Evolutionary conservation across 2,329 filamentous ascomycete genomes (phyloP), one percentile per base, ranked within the genome.

Genomic region (Stromatinia cepivora): DNA sequence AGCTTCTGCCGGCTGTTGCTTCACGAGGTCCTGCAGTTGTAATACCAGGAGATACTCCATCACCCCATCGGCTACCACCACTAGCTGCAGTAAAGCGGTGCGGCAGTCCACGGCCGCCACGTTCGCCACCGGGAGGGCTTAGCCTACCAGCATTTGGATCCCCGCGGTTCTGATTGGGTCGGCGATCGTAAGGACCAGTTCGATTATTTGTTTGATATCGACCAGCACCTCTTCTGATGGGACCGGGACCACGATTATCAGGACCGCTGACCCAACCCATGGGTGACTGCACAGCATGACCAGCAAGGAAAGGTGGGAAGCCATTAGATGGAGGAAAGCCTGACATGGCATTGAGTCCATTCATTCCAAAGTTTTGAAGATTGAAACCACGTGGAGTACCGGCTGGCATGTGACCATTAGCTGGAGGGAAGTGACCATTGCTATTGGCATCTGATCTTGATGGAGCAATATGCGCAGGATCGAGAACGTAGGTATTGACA

Each of bases 331-430:
- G 80, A 9, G 85, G 82, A 77, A 93, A 88, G 54, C 84, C 81
- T 66, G 88, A 85, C 78, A 90, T 86, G 72, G 84, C 74, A 25
- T 84, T 81, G 78, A 89, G 84, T 77, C 81, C 82, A 71, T 85
- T 86, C 81, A 89, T 83, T 54, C 84, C 81, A 78, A 92, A 90
- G 76, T 90, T 92, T 69, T 91, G 86, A 39, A 98, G 83, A 76
- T 93, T 97, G 83, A 98, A 98, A 0, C 94, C 94, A 45, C 94
- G 90, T 48, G 94, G 94, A 8, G 94, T 97, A 58, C 94, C 94
- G 7, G 90, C 88, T 52, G 89, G 88, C 65, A 89, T 86, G 75
- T 94, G 92, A 28, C 89, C 88, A 75, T 91, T 92, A 61, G 88
- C 85, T 54, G 93, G 87, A 1, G 94, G 93, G 84, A 97, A 97